Conservation (phyloP, 169 alveolate genomes). For the Plasmodium inui region DNA sequence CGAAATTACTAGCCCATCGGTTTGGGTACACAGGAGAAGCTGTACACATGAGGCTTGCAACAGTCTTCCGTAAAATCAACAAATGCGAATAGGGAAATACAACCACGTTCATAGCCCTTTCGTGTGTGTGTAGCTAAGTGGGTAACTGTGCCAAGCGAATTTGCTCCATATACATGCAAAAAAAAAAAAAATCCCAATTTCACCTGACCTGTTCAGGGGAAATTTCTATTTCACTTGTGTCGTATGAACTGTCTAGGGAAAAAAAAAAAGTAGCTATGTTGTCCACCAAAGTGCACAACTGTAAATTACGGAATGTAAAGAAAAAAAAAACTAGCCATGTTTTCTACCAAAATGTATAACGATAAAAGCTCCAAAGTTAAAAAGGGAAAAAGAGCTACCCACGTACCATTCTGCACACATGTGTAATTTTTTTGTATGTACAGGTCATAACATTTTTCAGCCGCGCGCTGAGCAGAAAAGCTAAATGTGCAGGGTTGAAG, state of each 20-base stretch:
- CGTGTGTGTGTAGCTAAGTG: neutral
- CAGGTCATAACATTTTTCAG: neutral
- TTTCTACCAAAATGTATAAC: neutral
- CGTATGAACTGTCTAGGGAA: neutral
- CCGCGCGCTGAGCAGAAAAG: neutral
- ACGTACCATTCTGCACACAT: neutral
- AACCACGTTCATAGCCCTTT: neutral
- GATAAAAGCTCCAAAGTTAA: neutral
- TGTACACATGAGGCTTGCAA: neutral
- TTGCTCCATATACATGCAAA: neutral
- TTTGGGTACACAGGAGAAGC: neutral
- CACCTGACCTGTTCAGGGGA: neutral
- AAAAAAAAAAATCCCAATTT: neutral
- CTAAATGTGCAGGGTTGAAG: neutral
- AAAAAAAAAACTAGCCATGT: too few species aligned
- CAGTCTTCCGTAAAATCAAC: neutral
- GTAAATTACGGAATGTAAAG: too few species aligned
- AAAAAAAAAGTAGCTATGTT: neutral
- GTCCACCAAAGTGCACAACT: neutral
- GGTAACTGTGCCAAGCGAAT: neutral
- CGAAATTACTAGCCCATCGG: neutral
- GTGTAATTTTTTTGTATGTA: neutral
- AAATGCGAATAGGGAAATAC: neutral
- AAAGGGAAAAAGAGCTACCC: neutral
- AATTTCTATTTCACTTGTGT: neutral